phyloP scores from a whole-genome alignment of 192 early-diverging fungal species.

The Backusella luteola region DNA sequence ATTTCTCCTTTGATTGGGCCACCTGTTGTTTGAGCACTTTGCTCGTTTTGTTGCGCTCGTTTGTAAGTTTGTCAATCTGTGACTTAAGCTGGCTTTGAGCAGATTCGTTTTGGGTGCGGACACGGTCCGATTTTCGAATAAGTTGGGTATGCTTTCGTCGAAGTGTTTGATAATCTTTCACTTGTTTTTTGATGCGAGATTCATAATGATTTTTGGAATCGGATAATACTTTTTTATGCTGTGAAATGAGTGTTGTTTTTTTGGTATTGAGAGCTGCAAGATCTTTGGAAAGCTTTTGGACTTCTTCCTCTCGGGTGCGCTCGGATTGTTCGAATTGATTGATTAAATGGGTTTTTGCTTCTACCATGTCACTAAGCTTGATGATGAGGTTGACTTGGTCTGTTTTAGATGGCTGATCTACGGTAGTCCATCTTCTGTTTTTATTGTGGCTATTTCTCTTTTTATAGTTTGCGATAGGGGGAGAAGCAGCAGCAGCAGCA shows the following conservation, averaged over 20 bases:
- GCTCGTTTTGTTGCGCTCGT: slow-evolving; percentile 23
- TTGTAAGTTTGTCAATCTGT: background rate
- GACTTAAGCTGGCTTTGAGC: slow-evolving; percentile 9
- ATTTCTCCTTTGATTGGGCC: slow-evolving; percentile 16
- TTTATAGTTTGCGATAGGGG: background rate
- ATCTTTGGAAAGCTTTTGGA: slow-evolving; percentile 12
- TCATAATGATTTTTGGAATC: slow-evolving; percentile 19
- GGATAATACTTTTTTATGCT: slow-evolving; percentile 10
- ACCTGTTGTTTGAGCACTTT: slow-evolving; percentile 25
- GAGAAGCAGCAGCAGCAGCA: background rate
- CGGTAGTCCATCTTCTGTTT: slow-evolving; percentile 6
- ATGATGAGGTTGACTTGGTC: background rate
- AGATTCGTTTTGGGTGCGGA: slow-evolving; percentile 11
- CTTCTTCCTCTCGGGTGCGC: background rate
- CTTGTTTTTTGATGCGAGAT: slow-evolving; percentile 12
- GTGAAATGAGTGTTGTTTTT: background rate
- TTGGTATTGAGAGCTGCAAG: background rate
- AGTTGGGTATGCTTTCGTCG: slow-evolving; percentile 27
- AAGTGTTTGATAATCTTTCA: slow-evolving; percentile 14
- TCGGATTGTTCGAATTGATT: slow-evolving; percentile 14
- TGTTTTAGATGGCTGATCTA: background rate
- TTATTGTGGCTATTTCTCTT: background rate
- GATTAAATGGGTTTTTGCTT: background rate
- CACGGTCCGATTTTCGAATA: slow-evolving; percentile 3
- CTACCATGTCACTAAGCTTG: background rate